Evolutionary conservation across 768 basidiomycete genomes (phyloP), one percentile per base, ranked within the genome.

Genomic region (Gelatoporia subvermispora): DNA sequence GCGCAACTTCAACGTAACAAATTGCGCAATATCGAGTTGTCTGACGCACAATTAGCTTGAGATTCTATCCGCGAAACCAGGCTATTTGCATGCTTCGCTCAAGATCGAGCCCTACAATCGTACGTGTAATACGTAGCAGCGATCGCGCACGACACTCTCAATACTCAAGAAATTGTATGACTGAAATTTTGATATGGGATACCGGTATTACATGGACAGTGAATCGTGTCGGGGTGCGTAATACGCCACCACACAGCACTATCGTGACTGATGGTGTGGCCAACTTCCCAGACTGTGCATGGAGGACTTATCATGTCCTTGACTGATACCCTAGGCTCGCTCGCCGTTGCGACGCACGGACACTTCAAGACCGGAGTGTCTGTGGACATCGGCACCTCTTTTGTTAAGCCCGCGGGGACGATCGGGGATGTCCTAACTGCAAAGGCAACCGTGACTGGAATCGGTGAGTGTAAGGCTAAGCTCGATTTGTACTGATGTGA

Each of bases 281-380:
- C 17, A 3, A n/a, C 13, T 37, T 34, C 38, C 45, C 40, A 76
- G 73, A 74, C 72, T 64, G 85, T 85, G 20, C 89, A 93, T 56
- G 90, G 90, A 16, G 90, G 90, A 18, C 74, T 93, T 34, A 78
- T 92, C 54, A 64, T 88, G 60, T 88, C 89, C 8, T 68, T 93
- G 24, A 91, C 90, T 4, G 90, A 92, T 64, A 90, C 88, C 13
- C 65, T 92, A 16, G 89, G 90, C 3, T 91, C 89, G 1, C 76
- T 92, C 16, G 88, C 85, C n/a, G 79, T 93, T 21, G 85, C 88
- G 1, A 78, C 82, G 13, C 83, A 82, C 53, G 90, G 90, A 2
- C 83, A 89, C 8, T 93, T 70, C 59, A 89, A 90, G 88, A 92
- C 90, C 0, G 88, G 90, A 15, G 88, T 92, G 9, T 89, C 87